Evolutionary conservation across 1,284 basidiomycete species (phyloP), one percentile per base, ranked within the genome.

Genomic region (Ceratobasidium sp.): DNA sequence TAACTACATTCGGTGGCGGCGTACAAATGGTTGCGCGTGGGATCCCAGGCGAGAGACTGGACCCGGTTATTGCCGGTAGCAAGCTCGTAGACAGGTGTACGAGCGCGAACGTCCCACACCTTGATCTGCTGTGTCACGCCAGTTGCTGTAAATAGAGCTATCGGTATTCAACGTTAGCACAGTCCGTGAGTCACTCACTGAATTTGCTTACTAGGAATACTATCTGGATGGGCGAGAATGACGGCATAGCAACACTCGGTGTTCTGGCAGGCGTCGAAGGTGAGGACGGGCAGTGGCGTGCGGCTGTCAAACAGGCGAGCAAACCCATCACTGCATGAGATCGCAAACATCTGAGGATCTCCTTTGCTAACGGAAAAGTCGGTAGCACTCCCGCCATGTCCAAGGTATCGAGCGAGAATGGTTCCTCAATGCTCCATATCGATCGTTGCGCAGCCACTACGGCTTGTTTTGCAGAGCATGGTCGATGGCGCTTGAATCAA

Each of bases 31-130:
- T 77, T 68, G 26, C 57, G 65, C 23, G 38, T 40, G 10, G 65
- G 23, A 33, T 77, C 76, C 76, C 76, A 77, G 2, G 65, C 65
- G 9, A 77, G 66, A 13, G 64, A 50, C 13, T 52, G 26, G n/a
- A 77, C 76, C n/a, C 40, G 54, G 56, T 68, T 77, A 46, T 77
- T 77, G 9, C 76, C 76, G 23, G 76, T 77, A 17, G 76, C 28
- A 23, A 77, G 66, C 46, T 77, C 76, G 46, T 77, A 77, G 9
- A 77, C 50, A 10, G 64, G 23, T 15, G 65, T 42, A 17, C 57
- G 66, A 6, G 76, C 67, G n/a, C 76, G 76, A 48, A 77, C n/a
- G 54, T 77, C 76, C 76, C 76, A 77, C 33, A 57, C 17, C 28
- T 69, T 69, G 42, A 77, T 59, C 23, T 70, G 65, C 48, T 77